Evolutionary conservation across 805 yeast genomes (phyloP).

Genomic region (Saccharomycopsis oosterbeekiorum): DNA sequence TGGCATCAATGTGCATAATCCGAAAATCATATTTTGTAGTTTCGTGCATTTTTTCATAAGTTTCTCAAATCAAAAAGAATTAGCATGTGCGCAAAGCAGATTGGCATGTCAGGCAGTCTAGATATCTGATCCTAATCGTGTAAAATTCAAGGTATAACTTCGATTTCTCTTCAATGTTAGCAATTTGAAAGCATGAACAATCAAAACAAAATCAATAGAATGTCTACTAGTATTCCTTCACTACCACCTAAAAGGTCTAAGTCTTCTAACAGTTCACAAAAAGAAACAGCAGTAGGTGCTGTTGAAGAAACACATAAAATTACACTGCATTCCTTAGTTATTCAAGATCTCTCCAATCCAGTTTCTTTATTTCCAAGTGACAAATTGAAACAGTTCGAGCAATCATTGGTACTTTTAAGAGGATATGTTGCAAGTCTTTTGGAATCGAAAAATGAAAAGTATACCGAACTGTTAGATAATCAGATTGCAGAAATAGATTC

Average conservation of each 20-base stretch:
- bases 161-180: no score
- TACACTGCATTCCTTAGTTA: background rate
- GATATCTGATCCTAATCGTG: background rate
- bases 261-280: background rate
- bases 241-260: background rate
- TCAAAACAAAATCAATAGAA: background rate
- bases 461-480: conserved; percentile 2
- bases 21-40: no score
- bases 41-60: no score
- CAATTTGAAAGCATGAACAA: background rate
- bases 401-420: background rate
- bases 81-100: background rate
- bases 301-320: background rate
- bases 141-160: no score
- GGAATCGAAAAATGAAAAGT: background rate
- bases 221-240: background rate
- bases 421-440: conserved; percentile 4
- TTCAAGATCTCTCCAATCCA: background rate
- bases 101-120: background rate
- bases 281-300: background rate
- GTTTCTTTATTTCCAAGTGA: conserved; percentile 6
- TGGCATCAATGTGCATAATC: no score
- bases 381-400: conserved; percentile 10
- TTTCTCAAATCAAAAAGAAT: background rate
- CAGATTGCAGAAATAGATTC: conserved; percentile 2